Evolutionary conservation across 2,329 filamentous ascomycete genomes (phyloP).

Genomic region (Aspergillus quadrilineatus): DNA sequence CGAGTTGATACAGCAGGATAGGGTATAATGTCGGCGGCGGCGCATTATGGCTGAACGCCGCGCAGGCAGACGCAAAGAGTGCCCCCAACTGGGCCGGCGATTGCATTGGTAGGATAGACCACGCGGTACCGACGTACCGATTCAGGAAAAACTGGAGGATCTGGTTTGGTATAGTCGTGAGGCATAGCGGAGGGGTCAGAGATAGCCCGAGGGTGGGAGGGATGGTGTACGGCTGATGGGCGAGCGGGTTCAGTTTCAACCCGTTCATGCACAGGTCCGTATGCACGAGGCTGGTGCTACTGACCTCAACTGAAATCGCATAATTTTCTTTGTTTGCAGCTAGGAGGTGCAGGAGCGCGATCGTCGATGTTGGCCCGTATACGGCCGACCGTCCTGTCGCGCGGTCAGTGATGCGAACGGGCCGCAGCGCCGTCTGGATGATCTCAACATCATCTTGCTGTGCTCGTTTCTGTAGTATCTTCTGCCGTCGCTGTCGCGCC

Average conservation of each 20-base stretch:
- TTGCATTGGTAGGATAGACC: not conserved
- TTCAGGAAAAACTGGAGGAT: conserved; percentile 2
- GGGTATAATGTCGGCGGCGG: conserved; percentile 2
- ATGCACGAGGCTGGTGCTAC: not conserved
- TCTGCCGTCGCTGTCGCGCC: not conserved
- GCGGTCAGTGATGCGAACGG: not conserved
- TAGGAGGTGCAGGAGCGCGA: conserved; percentile 1
- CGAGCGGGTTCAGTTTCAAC: not conserved
- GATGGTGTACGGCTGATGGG: not conserved
- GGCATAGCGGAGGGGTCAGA: not conserved
- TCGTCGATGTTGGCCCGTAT: conserved; percentile 3
- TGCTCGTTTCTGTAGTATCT: not conserved
- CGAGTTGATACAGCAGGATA: conserved; percentile 2
- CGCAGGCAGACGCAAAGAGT: not conserved
- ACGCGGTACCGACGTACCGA: conserved; percentile 1
- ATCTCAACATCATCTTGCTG: not conserved
- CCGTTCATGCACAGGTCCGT: not conserved
- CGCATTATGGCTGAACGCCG: not conserved
- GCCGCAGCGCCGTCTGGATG: not conserved
- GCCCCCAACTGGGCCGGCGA: not conserved
- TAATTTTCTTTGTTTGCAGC: not conserved
- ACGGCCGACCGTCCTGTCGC: not conserved
- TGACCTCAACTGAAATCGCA: not conserved
- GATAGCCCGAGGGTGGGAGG: not conserved
- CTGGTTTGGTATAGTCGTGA: not conserved